A percentile compares a stretch with the other conserved stretches of the same genome.
Evolutionary conservation across 169 alveolate species (phyloP).

Genomic region (Cryptosporidium canis): DNA sequence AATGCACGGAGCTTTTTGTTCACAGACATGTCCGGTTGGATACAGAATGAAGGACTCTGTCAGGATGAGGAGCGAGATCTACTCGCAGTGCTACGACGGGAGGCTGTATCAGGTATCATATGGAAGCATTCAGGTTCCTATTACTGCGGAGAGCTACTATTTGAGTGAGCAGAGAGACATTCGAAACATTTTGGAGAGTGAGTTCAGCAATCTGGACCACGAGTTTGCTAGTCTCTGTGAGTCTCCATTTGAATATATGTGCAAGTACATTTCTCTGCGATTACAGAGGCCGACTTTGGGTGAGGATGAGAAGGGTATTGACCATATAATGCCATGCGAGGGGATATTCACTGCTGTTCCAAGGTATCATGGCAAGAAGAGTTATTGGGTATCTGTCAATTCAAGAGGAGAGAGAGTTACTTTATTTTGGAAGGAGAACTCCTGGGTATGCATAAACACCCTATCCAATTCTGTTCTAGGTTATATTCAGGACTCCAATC

Average conservation of each 20-base stretch:
- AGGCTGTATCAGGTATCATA: slow-evolving; percentile 7
- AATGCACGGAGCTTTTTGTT: slow-evolving; percentile 55
- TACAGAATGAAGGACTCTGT: slow-evolving; percentile 38
- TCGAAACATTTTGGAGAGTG: not conserved
- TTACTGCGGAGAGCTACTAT: not conserved
- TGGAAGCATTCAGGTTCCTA: not conserved
- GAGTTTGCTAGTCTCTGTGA: slow-evolving; percentile 20
- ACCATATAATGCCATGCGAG: slow-evolving; percentile 41
- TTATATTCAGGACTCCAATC: slow-evolving; percentile 52
- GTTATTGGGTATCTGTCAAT: slow-evolving; percentile 46
- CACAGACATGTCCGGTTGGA: slow-evolving; percentile 52
- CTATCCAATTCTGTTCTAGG: slow-evolving; percentile 33
- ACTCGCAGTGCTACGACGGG: slow-evolving; percentile 70
- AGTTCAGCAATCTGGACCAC: not conserved
- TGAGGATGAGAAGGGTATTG: not conserved
- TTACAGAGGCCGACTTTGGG: not conserved
- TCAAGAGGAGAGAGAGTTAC: slow-evolving; percentile 40
- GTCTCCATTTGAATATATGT: slow-evolving; percentile 16
- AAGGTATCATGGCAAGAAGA: slow-evolving; percentile 23
- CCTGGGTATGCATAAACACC: slow-evolving; percentile 56
- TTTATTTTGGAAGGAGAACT: slow-evolving; percentile 56
- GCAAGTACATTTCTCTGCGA: slow-evolving; percentile 26
- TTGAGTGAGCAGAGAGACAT: not conserved
- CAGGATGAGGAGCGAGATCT: slow-evolving; percentile 19
- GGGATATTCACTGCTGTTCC: slow-evolving; percentile 60